Percentiles rank a stretch among this genome's conserved stretches.
Conservation (phyloP, 306 rosid species). For the Quercus dentata region DNA sequence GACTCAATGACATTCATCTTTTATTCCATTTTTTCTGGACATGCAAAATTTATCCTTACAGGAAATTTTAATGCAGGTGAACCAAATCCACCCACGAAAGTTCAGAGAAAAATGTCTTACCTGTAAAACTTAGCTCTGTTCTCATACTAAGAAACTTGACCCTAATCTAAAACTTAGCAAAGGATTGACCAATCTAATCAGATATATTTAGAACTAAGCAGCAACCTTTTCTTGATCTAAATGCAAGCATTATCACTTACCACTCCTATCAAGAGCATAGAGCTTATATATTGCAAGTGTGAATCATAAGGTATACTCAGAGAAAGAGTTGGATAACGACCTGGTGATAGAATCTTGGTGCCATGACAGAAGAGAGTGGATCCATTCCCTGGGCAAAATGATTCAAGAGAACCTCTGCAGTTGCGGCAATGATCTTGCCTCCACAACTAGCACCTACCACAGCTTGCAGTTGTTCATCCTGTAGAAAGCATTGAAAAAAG, state of each 20-base stretch:
- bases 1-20: not conserved
- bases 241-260: not conserved
- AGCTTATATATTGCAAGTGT: not conserved
- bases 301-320: not conserved
- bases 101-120: not conserved
- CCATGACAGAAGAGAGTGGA: conserved; percentile 64
- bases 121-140: not conserved
- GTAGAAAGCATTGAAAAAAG: conserved; percentile 6
- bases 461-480: conserved; percentile 66
- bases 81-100: not conserved
- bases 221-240: not conserved
- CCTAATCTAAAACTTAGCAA: not conserved
- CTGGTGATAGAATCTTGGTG: conserved; percentile 83
- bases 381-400: conserved; percentile 70
- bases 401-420: conserved; percentile 69
- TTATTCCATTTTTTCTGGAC: not conserved
- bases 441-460: conserved; percentile 89
- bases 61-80: not conserved
- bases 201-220: not conserved
- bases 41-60: not conserved
- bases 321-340: conserved; percentile 25
- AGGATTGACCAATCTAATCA: not conserved
- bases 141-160: not conserved
- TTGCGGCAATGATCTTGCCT: conserved; percentile 52
- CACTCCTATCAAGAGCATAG: not conserved